Base-by-base conservation (phyloP, 2,329 filamentous ascomycete species). In the Blastomyces emzantsi region DNA sequence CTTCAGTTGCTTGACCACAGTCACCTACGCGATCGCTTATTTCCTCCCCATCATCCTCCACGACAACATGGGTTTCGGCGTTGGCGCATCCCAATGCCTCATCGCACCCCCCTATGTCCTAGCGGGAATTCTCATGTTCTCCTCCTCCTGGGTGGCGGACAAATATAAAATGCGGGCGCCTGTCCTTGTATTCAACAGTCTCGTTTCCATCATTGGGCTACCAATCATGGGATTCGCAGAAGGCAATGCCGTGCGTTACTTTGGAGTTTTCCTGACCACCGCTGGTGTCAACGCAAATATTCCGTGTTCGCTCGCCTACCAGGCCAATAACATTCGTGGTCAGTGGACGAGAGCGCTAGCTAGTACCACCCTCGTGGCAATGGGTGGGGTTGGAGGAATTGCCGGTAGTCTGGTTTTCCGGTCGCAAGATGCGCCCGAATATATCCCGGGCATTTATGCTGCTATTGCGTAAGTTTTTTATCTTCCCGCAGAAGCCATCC, bases 291-390 rank as follows among this genome's bases (percentile, higher is more conserved):
- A 92, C 74, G 83, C 87, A 67, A 94, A 94, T 72, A 81, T 93
- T 4, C 90, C 91, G 0, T 81, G 85, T 1, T 80, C 85, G 56
- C 85, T 95, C 79, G 83, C 89, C 0, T 94, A 90, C 77, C 90
- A 93, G 77, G 89, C 90, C 52, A 94, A 93, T 77, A 95, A 95
- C 75, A 88, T 95, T 71, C 86, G 89, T 62, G 90, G 90, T 0
- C 90, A 94, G 77, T 95, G 90, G 90, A 95, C 93, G 78, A 85
- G 91, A 58, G 90, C 90, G 0, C 87, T 94, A 68, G 87, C 85
- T 73, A 89, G 85, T 64, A 89, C 90, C 2, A 88, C 87, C 0
- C 82, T 93, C 1, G 88, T 94, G 3, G 88, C 87, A 1, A 85
- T 89, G 60, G 90, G 90, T 8, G 90, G 89, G 2, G 79, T 95